phyloP scores from a whole-genome alignment of 2,329 filamentous ascomycete species.

The Xylariales sp. region DNA sequence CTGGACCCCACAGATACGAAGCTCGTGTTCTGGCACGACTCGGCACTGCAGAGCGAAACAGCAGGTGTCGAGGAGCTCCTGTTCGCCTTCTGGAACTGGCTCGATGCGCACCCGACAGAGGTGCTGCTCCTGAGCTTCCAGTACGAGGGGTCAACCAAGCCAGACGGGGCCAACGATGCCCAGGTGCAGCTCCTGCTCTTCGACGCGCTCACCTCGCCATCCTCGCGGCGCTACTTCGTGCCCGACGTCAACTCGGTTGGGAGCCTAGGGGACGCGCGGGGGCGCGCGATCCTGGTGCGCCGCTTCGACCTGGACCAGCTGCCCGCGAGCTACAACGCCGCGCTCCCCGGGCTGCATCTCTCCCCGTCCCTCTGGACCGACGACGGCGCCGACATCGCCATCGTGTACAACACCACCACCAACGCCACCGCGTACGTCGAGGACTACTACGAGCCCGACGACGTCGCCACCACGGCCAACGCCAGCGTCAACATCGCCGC shows the following conservation, averaged over 20 bases:
- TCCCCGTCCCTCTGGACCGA: constrained; percentile 37
- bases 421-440: constrained; percentile 40
- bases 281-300: constrained; percentile 34
- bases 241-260: constrained; percentile 7
- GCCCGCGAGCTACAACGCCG: constrained; percentile 21
- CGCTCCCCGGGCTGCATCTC: constrained; percentile 42
- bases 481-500: constrained; percentile 30
- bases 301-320: constrained; percentile 35
- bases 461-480: constrained; percentile 20
- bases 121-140: constrained; percentile 41
- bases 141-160: constrained; percentile 34
- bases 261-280: constrained; percentile 15
- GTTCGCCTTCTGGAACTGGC: constrained; percentile 43
- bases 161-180: constrained; percentile 26
- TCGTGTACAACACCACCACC: constrained; percentile 34
- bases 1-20: constrained; percentile 38
- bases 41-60: constrained; percentile 37
- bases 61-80: constrained; percentile 39
- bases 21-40: constrained; percentile 44
- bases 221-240: constrained; percentile 33
- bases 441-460: constrained; percentile 40
- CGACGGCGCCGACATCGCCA: constrained; percentile 31
- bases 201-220: constrained; percentile 29
- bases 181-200: constrained; percentile 32
- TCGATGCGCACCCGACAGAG: constrained; percentile 40